These are phyloP conservation scores for Adiantum capillusveneris DNA, from an alignment of 75 land plant genomes.

Conservation along the genomic window DNA sequence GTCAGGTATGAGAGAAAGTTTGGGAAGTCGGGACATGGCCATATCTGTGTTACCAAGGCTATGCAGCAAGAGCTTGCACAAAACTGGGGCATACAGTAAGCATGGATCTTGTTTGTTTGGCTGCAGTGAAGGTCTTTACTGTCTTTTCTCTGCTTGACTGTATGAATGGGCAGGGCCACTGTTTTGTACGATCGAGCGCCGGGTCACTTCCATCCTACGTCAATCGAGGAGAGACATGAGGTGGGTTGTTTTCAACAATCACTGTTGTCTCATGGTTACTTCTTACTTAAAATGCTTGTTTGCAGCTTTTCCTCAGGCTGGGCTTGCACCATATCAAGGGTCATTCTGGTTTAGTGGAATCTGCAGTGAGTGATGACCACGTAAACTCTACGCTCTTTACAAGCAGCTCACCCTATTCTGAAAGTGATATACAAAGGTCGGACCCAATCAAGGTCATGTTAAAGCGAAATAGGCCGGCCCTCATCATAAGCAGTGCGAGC, in stretches of 20 bases:
- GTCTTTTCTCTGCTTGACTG: not conserved
- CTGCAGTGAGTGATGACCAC: too few species aligned
- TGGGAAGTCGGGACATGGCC: conserved; percentile 78
- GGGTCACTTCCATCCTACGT: conserved; percentile 67
- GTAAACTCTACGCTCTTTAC: conserved; percentile 37
- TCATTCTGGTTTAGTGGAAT: conserved; percentile 29
- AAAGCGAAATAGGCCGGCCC: conserved; percentile 72
- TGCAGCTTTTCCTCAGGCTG: conserved; percentile 28
- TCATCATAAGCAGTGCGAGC: conserved; percentile 89
- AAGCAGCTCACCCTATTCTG: too few species aligned
- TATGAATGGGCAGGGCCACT: conserved; percentile 50
- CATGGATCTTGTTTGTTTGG: not conserved
- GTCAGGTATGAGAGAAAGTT: conserved; percentile 77
- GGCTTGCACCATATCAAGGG: not conserved
- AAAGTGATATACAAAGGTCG: too few species aligned
- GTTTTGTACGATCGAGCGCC: conserved; percentile 91
- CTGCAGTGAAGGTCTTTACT: too few species aligned
- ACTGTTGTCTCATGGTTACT: too few species aligned
- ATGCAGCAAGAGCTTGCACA: conserved; percentile 95
- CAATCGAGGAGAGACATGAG: conserved; percentile 68
- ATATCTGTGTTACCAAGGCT: conserved; percentile 90
- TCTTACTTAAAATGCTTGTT: not conserved
- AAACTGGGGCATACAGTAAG: conserved; percentile 83
- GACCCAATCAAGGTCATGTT: conserved; percentile 15
- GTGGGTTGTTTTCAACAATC: too few species aligned